These are phyloP conservation scores for Sporobolomyces roseus DNA, from an alignment of 768 basidiomycete genomes.

Conservation along the genomic window DNA sequence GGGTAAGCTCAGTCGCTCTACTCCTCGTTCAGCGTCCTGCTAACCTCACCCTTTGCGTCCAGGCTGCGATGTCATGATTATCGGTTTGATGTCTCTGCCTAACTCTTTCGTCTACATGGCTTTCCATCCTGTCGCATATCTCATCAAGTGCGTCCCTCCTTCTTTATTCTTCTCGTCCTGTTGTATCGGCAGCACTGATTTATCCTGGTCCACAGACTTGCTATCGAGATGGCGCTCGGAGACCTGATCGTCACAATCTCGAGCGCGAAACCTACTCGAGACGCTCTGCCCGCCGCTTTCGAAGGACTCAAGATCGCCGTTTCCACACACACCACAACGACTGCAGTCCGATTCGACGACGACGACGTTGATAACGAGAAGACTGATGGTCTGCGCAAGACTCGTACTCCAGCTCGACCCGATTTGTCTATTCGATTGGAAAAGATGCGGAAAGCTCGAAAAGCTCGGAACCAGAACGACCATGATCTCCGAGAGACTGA, in stretches of 20 bases:
- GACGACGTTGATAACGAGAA: background rate
- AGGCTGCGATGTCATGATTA: conserved; percentile 17
- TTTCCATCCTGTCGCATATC: conserved; percentile 14
- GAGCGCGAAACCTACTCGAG: conserved; percentile 14
- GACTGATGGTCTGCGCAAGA: conserved; percentile 2
- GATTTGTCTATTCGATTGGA: conserved; percentile 18
- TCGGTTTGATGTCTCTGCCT: conserved; percentile 14
- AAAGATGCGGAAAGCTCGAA: conserved; percentile 17
- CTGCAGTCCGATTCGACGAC: conserved; percentile 11
- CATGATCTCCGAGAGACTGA: background rate
- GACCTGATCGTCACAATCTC: conserved; percentile 27
- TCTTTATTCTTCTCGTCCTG: no score
- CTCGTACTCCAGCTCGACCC: conserved; percentile 26
- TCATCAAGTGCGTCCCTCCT: no score
- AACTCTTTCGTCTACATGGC: conserved; percentile 4
- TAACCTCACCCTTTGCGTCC: no score
- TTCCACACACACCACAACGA: conserved; percentile 20
- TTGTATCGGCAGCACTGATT: no score
- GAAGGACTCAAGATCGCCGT: conserved; percentile 31
- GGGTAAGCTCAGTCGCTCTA: no score
- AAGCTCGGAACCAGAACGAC: conserved; percentile 13
- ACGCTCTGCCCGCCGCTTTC: background rate
- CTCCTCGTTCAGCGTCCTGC: no score
- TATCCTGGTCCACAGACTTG: no score
- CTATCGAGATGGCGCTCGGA: conserved; percentile 25